Base-by-base conservation (phyloP, 495 filamentous ascomycete species). In the Aspergillus carlsbadensis region DNA sequence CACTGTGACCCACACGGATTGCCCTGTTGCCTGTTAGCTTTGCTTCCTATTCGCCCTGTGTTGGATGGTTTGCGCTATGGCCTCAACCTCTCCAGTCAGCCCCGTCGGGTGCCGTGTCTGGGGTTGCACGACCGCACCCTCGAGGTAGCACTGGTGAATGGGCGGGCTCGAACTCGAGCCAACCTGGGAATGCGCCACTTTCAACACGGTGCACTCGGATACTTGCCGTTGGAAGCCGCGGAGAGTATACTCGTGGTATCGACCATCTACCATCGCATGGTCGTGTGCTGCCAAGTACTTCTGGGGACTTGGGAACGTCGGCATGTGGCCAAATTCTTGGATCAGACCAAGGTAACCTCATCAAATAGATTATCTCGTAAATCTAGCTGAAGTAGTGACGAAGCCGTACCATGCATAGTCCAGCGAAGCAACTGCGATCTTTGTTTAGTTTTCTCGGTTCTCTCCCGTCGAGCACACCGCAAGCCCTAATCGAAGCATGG, bases 1-100 rank as follows among this genome's bases (percentile, higher is more conserved):
- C 58, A 42, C 8, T 29, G 44, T 35, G 60, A 62, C 51, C 51
- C 34, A 42, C 46, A 52, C n/a, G n/a, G 44, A 57, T 62, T 46
- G 21, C 6, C 37, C 21, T n/a, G 13, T 39, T n/a, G 1, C 14
- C 6, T 14, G 14, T 7, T 13, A 18, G 34, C 11, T 6, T 37
- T 22, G 14, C 33, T 24, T 50, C 47, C 46, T 36, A 49, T 36
- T 49, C 31, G 46, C 31, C 44, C 11, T 14, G 35, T 29, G 26
- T 29, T 29, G 4, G 11, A 14, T 14, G 11, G 36, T 39, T 14
- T 39, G 36, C 36, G 36, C 36, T 39, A 39, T 39, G 36, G 36
- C 11, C 36, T 39, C 36, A 10, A 39, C 13, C 11, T 29, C n/a
- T 29, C 8, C 26, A 29, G 4, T 29, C 4, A 29, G 26, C 26